These are phyloP conservation scores for Pichia scutulata DNA, from an alignment of 805 yeast species.

Conservation along the genomic window DNA sequence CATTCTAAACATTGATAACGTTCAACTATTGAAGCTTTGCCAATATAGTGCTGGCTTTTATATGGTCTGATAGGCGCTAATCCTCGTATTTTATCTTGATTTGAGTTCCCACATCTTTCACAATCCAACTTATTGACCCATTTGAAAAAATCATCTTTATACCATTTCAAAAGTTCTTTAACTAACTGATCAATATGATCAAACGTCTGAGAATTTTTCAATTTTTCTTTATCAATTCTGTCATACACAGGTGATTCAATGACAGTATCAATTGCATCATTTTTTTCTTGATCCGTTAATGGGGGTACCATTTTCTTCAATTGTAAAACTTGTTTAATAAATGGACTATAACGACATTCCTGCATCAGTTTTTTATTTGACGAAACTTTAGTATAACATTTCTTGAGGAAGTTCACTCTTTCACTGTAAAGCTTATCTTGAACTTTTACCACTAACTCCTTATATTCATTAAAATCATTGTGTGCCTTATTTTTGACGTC, in stretches of 20 bases:
- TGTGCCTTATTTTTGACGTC: too few species aligned
- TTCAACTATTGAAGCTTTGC: constrained; percentile 54
- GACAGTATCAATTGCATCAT: constrained; percentile 53
- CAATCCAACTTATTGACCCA: constrained; percentile 80
- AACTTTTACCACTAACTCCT: neutral
- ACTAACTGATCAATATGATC: constrained; percentile 53
- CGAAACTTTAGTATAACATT: neutral
- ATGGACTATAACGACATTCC: neutral
- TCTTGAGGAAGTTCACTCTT: neutral
- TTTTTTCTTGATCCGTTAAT: constrained; percentile 30
- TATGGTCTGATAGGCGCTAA: constrained; percentile 31
- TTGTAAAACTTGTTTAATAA: neutral
- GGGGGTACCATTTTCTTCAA: neutral
- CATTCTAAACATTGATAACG: constrained; percentile 55
- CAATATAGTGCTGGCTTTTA: constrained; percentile 35
- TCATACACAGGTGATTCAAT: constrained; percentile 59
- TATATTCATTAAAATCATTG: neutral
- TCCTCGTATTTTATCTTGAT: constrained; percentile 32
- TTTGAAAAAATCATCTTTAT: constrained; percentile 67
- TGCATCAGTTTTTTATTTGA: neutral
- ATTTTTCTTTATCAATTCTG: constrained; percentile 28
- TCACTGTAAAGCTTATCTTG: neutral
- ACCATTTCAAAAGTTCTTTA: constrained; percentile 54
- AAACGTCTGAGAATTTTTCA: constrained; percentile 14
- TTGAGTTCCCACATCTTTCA: constrained; percentile 37